These are phyloP conservation scores for Pterocarpus santalinus DNA, from an alignment of 306 rosid species.

Conservation along the genomic window DNA sequence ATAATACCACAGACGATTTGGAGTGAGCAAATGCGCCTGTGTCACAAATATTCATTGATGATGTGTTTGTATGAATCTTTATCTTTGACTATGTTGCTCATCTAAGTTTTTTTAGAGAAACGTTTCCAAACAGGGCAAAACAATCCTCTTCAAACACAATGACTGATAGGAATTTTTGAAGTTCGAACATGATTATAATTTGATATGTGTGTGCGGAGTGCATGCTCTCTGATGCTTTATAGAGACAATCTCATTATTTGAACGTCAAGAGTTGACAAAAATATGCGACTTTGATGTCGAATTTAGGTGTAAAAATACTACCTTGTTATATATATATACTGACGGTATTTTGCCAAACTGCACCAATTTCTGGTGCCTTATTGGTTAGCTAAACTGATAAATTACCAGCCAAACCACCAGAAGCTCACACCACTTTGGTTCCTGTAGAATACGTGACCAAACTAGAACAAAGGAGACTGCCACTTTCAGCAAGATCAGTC, in stretches of 20 bases:
- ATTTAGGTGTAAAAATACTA: no score
- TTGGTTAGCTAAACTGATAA: no score
- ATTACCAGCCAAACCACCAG: background rate
- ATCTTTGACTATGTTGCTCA: constrained; percentile 44
- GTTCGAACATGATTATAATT: constrained; percentile 44
- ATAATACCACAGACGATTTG: constrained; percentile 63
- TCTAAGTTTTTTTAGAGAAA: constrained; percentile 45
- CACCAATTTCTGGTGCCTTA: no score
- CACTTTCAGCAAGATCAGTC: background rate
- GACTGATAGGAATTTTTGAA: constrained; percentile 26
- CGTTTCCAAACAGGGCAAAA: constrained; percentile 45
- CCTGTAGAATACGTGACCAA: background rate
- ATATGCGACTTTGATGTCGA: no score
- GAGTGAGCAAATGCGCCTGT: constrained; percentile 58
- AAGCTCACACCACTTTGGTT: background rate
- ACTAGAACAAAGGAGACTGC: background rate
- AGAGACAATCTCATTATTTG: background rate
- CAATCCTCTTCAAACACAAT: constrained; percentile 41
- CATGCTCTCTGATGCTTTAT: background rate
- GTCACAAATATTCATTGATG: constrained; percentile 46
- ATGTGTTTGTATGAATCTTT: constrained; percentile 43
- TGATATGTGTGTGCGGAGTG: constrained; percentile 19
- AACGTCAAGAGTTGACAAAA: background rate
- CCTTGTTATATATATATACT: no score
- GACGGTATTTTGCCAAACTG: no score